Base-by-base conservation (phyloP, 768 basidiomycete genomes). In the Daedalea quercina region DNA sequence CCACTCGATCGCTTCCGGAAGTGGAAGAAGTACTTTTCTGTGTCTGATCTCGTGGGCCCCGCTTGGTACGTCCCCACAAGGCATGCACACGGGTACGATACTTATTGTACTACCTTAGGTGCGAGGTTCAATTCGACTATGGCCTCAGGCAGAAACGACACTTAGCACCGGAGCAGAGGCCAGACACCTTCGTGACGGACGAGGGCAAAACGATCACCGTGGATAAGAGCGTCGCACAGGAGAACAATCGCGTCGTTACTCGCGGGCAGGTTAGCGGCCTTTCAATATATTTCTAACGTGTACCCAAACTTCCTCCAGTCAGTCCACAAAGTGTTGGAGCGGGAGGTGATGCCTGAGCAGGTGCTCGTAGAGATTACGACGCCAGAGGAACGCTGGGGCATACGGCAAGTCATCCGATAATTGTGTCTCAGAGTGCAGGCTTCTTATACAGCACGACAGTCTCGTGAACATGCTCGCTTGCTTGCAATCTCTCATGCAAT, bases 71-170 rank as follows among this genome's bases (percentile, higher is more conserved):
- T 65, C 24, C 3, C 28, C 28, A 4, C 6, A 31, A 31, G 28
- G 4, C 6, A 31, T 11, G 11, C 11, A 4, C 28, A 31, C 6
- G 28, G 28, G 11, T 31, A 4, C 28, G 11, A 6, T 4, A 4
- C 28, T 31, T 19, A 33, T 48, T 34, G n/a, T 35, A 22, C 44
- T 25, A 57, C 24, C 11, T 23, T 17, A 89, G 88, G 88, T 90
- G 88, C 60, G 88, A 89, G 62, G 76, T 88, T 6, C 86, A 89
- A 63, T 82, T 79, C 63, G 86, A 90, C 58, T 90, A 90, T 61
- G 79, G 85, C 2, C 70, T 90, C 37, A 78, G 79, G 26, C 83
- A 85, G 54, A 70, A 69, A 53, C 74, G 85, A 20, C 68, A 72
- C 42, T 73, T 66, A 42, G 79, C 76, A 17, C 56, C 85, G 0